phyloP scores from a whole-genome alignment of 2,329 filamentous ascomycete species.

The Fusarium azukiicola region DNA sequence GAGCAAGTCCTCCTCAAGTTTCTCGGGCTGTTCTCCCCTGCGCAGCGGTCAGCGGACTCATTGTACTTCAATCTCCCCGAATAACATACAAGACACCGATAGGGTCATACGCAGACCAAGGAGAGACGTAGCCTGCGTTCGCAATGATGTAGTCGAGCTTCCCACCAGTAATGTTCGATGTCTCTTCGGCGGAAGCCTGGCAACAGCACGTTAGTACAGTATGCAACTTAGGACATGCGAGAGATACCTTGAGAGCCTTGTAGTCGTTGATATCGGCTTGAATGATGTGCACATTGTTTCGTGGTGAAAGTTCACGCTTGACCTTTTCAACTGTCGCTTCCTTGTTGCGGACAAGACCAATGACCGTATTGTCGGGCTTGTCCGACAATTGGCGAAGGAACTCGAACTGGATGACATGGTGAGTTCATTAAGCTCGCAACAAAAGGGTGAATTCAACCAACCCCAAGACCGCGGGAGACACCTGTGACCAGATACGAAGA shows the following conservation, averaged over 20 bases:
- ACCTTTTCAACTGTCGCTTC: conserved; percentile 64
- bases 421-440: background rate
- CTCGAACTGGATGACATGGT: conserved; percentile 37
- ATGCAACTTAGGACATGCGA: rapidly evolving
- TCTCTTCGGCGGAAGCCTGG: conserved; percentile 52
- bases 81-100: conserved; percentile 35
- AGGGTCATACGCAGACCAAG: conserved; percentile 50
- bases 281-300: conserved; percentile 43
- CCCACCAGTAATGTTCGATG: conserved; percentile 59
- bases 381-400: conserved; percentile 68
- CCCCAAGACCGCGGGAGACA: conserved; percentile 48
- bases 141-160: conserved; percentile 74
- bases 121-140: conserved; percentile 67
- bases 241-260: conserved; percentile 29
- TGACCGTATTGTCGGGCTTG: conserved; percentile 63
- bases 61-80: background rate
- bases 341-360: conserved; percentile 70
- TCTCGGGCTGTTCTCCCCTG: conserved; percentile 39
- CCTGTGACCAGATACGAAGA: conserved; percentile 44
- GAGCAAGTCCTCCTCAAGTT: conserved; percentile 43
- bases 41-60: background rate
- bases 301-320: conserved; percentile 53
- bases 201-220: background rate
- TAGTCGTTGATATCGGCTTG: conserved; percentile 37
- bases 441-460: background rate